Evolutionary conservation across 768 basidiomycete genomes (phyloP).

Genomic region (Podaxis carcinomalis): DNA sequence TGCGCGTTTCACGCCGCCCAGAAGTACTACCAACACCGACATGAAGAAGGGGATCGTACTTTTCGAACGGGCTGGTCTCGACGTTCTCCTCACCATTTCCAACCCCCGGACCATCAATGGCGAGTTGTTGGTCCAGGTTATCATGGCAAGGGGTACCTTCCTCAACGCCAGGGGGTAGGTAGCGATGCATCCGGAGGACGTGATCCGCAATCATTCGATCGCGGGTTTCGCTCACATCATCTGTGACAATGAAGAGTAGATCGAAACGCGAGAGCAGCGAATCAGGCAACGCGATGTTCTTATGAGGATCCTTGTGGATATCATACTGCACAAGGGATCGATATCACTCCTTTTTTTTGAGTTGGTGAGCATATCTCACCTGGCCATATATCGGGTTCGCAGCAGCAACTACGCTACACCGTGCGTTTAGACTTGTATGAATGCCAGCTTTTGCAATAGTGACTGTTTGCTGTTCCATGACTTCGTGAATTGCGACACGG

Average conservation of each 20-base stretch:
- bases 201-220: slow-evolving; percentile 97
- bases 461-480: slow-evolving; percentile 99
- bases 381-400: slow-evolving; percentile 99
- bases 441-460: slow-evolving; percentile 99
- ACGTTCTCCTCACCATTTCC: slow-evolving; percentile 48
- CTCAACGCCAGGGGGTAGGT: slow-evolving; percentile 93
- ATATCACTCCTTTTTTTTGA: neutral
- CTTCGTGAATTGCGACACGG: slow-evolving; percentile 98
- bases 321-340: slow-evolving; percentile 65
- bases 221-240: slow-evolving; percentile 93
- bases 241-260: slow-evolving; percentile 94
- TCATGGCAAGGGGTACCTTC: slow-evolving; percentile 92
- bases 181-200: slow-evolving; percentile 95
- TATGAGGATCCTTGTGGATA: slow-evolving; percentile 98
- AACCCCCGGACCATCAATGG: slow-evolving; percentile 75
- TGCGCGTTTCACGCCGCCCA: slow-evolving; percentile 46
- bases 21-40: slow-evolving; percentile 62
- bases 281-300: slow-evolving; percentile 97
- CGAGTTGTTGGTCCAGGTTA: slow-evolving; percentile 81
- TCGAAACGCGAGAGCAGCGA: slow-evolving; percentile 98
- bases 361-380: slow-evolving; percentile 37
- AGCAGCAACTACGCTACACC: slow-evolving; percentile 96
- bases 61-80: slow-evolving; percentile 87
- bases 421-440: slow-evolving; percentile 95
- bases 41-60: slow-evolving; percentile 93